Conservation (phyloP, 73 alveolate species). For the Strombidium stylifer region DNA sequence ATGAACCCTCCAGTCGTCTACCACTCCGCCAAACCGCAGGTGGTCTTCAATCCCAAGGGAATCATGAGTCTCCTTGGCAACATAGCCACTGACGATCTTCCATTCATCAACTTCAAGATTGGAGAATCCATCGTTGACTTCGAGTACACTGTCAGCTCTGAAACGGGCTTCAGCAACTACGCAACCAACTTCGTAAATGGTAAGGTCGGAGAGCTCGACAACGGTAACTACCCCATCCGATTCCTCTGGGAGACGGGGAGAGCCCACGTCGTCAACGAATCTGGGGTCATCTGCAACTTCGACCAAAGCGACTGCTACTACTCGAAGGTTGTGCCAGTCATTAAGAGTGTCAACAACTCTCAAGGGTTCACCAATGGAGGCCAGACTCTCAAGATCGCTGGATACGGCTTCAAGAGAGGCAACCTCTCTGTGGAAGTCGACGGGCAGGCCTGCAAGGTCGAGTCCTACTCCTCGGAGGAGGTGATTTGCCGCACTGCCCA, state of each 20-base stretch:
- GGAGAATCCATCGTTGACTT: background rate
- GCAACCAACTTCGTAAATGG: conserved; percentile 3
- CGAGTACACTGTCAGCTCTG: background rate
- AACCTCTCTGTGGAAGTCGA: conserved; percentile 10
- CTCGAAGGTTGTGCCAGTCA: conserved; percentile 19
- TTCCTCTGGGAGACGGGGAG: conserved; percentile 1
- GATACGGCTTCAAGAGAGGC: conserved; percentile 7
- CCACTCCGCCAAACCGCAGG: background rate
- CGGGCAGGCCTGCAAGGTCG: conserved; percentile 11
- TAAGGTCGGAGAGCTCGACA: background rate
- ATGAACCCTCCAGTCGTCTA: conserved; percentile 12
- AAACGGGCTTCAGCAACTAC: background rate
- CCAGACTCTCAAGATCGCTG: conserved; percentile 1
- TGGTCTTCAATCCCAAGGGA: conserved; percentile 3
- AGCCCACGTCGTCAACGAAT: background rate
- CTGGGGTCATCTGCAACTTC: conserved; percentile 3
- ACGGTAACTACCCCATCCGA: background rate
- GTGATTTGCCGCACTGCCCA: conserved; percentile 14
- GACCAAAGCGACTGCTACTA: conserved; percentile 10
- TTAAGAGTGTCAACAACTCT: background rate
- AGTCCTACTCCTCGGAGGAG: background rate
- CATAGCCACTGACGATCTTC: no score
- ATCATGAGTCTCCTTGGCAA: no score
- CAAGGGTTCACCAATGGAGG: conserved; percentile 20
- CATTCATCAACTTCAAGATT: conserved; percentile 1